Base-by-base conservation (phyloP, 257 asterid species). In the Gentiana macrophylla region DNA sequence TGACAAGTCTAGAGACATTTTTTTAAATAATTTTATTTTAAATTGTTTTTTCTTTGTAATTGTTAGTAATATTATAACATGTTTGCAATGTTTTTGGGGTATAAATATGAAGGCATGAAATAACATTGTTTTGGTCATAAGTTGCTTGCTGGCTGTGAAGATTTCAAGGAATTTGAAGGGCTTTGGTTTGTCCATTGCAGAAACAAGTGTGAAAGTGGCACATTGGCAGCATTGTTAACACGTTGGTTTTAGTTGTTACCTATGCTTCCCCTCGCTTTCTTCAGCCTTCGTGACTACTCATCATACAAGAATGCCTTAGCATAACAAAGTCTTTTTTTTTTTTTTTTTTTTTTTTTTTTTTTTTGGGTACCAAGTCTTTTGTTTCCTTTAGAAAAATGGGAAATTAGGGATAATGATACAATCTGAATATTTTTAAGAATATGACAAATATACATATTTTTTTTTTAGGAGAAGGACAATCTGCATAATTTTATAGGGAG, bases 131-230 rank as follows among this genome's bases (percentile, higher is more conserved):
- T 4, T 3, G 45, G 62, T 73, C 82, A 79, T 8, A 13, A 11
- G 13, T 50, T 4, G 65, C 56, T 61, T 50, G 90, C 88, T 78
- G 78, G 79, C 43, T 50, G 82, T 82, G 97, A 76, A 73, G 46
- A 47, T 77, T 71, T 61, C 94, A 67, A 84, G 94, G 77, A 77
- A 24, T 56, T 43, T 34, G 53, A 70, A 55, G 35, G 47, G 24
- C 82, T 68, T 78, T 60, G 86, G 64, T 70, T 73, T 74, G 55
- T 59, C 72, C 95, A 79, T 55, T 41, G 54, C 41, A 0, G 0
- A 48, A 33, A 35, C 50, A 35, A 24, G 49, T 47, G 44, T 41
- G 6, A 0, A 32, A 37, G 56, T 35, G 32, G 15, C 35, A 38
- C 15, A 11, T 59, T 54, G 53, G 38, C 52, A 38, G 44, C 57